These are phyloP conservation scores for Quercus robur DNA, from an alignment of 306 rosid genomes.

Conservation along the genomic window DNA sequence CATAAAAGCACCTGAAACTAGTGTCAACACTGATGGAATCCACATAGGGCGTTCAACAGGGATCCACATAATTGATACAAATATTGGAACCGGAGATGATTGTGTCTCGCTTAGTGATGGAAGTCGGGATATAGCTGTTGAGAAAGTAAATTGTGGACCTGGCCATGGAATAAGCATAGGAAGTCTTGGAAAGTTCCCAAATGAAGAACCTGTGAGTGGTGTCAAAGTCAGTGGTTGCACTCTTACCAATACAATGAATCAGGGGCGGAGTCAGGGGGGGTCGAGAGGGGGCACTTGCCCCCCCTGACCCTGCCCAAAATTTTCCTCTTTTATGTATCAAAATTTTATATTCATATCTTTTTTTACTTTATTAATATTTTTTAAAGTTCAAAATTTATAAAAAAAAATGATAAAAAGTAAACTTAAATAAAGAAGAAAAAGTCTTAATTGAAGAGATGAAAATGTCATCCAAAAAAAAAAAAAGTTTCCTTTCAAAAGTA, in stretches of 20 bases:
- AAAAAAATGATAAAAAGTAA: too few species aligned
- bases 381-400: too few species aligned
- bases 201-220: constrained; percentile 24
- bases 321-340: too few species aligned
- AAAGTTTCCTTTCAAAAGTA: too few species aligned
- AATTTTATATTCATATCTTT: too few species aligned
- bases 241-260: constrained; percentile 10
- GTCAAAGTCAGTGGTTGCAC: constrained; percentile 31
- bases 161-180: constrained; percentile 53
- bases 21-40: constrained; percentile 49
- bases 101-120: constrained; percentile 56
- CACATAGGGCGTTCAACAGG: constrained; percentile 42
- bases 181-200: constrained; percentile 31
- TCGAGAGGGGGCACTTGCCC: too few species aligned
- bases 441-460: too few species aligned
- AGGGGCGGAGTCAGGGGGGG: too few species aligned
- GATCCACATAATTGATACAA: constrained; percentile 24
- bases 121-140: constrained; percentile 5
- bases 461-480: too few species aligned
- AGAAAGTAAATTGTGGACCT: constrained; percentile 38
- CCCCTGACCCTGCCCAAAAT: too few species aligned
- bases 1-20: constrained; percentile 26
- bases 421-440: too few species aligned
- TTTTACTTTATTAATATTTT: too few species aligned
- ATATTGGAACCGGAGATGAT: constrained; percentile 45